These are phyloP conservation scores for Heliamphora exappendiculata DNA, from an alignment of 148 eudicot species.

Conservation along the genomic window DNA sequence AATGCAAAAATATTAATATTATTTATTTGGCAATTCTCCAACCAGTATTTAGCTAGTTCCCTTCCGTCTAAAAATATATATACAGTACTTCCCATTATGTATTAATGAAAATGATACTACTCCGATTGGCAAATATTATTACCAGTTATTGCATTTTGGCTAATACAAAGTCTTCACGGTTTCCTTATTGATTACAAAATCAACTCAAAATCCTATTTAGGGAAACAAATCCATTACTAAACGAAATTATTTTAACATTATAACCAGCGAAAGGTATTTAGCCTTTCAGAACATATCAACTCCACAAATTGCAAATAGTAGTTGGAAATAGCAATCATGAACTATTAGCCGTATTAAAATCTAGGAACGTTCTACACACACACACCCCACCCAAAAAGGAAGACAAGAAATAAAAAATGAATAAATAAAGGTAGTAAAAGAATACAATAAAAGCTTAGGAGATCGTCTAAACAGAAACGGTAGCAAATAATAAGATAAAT, in stretches of 20 bases:
- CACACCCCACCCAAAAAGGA: too few relatives aligned
- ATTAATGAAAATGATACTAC: background rate
- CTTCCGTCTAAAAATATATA: background rate
- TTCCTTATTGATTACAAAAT: background rate
- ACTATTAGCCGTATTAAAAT: background rate
- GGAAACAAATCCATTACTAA: background rate
- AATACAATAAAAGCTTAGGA: background rate
- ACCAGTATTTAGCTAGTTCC: background rate
- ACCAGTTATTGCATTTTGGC: conserved; percentile 2
- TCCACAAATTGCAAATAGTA: background rate
- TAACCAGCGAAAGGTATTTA: background rate
- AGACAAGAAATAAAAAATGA: too few relatives aligned
- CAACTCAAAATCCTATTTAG: background rate
- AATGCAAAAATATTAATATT: background rate
- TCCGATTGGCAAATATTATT: background rate
- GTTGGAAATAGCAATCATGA: background rate
- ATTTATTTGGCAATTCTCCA: background rate
- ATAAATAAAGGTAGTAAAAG: background rate
- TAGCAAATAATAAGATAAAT: background rate
- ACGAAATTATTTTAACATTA: background rate
- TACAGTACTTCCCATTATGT: background rate
- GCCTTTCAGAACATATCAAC: background rate
- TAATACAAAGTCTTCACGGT: background rate
- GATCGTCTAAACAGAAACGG: background rate
- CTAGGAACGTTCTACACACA: too few relatives aligned